A percentile compares a stretch with the other conserved stretches of the same genome.
These are phyloP conservation scores for Parathielavia appendiculata DNA, from an alignment of 495 filamentous ascomycete genomes.

Conservation along the genomic window DNA sequence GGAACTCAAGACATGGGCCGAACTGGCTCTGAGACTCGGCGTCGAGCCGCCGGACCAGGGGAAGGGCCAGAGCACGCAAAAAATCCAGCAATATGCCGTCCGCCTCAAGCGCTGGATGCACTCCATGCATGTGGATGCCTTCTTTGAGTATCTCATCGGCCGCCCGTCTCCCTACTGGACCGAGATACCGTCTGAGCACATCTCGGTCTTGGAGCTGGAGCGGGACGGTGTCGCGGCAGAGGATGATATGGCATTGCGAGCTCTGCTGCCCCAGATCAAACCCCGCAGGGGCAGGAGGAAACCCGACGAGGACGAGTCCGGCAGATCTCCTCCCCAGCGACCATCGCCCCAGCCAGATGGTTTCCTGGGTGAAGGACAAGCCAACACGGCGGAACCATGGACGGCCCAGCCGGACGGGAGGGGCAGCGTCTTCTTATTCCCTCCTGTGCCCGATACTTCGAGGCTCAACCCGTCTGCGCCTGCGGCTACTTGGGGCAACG, in stretches of 20 bases:
- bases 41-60: slow-evolving; percentile 80
- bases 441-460: slow-evolving; percentile 29
- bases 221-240: slow-evolving; percentile 85
- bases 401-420: slow-evolving; percentile 47
- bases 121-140: slow-evolving; percentile 95
- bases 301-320: slow-evolving; percentile 66
- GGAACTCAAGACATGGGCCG: slow-evolving; percentile 95
- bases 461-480: slow-evolving; percentile 20
- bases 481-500: slow-evolving; percentile 23
- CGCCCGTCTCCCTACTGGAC: slow-evolving; percentile 80
- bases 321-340: slow-evolving; percentile 55
- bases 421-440: slow-evolving; percentile 35
- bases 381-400: slow-evolving; percentile 38
- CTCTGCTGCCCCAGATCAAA: slow-evolving; percentile 82
- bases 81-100: slow-evolving; percentile 96
- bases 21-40: slow-evolving; percentile 81
- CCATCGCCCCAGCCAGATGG: slow-evolving; percentile 61
- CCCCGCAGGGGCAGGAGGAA: slow-evolving; percentile 84
- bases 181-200: slow-evolving; percentile 66
- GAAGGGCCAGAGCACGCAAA: slow-evolving; percentile 91
- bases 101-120: slow-evolving; percentile 97
- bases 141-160: slow-evolving; percentile 84
- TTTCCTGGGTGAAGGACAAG: slow-evolving; percentile 42
- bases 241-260: slow-evolving; percentile 87
- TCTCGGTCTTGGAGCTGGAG: slow-evolving; percentile 53